Evolutionary conservation across 257 asterid species (phyloP).

Genomic region (Scutellaria minor): DNA sequence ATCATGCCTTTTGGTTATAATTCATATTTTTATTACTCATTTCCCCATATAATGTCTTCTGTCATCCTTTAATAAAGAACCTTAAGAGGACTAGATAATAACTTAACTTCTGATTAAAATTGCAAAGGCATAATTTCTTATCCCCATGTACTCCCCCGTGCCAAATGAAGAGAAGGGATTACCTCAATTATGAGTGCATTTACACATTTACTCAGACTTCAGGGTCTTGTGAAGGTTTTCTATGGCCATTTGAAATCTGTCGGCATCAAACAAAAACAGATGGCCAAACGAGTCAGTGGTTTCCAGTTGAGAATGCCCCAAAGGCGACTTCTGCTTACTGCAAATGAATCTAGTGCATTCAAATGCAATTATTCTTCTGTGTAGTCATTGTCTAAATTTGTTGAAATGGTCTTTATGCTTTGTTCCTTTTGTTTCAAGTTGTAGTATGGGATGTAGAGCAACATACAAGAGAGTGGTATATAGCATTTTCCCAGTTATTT

Average conservation of each 20-base stretch:
- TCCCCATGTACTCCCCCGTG: neutral
- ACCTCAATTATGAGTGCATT: neutral
- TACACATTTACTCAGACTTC: neutral
- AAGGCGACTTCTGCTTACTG: neutral
- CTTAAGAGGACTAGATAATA: neutral
- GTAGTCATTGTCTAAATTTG: neutral
- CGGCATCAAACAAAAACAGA: neutral
- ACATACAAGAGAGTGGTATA: neutral
- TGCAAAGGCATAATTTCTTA: neutral
- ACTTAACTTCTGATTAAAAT: neutral
- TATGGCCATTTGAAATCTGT: slow-evolving; percentile 17
- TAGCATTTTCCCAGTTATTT: neutral
- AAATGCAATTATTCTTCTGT: neutral
- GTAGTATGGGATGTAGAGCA: neutral
- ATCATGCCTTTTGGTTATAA: neutral
- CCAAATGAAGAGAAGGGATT: slow-evolving; percentile 12
- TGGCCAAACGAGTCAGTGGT: neutral
- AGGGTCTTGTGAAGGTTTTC: neutral
- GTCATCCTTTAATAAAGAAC: neutral
- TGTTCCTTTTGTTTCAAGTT: slow-evolving; percentile 23
- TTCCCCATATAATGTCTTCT: neutral
- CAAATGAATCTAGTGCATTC: neutral
- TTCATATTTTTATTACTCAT: neutral
- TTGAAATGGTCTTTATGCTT: slow-evolving; percentile 4
- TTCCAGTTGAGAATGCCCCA: neutral